Base-by-base conservation (phyloP, 768 basidiomycete genomes). In the Hericium erinaceus region DNA sequence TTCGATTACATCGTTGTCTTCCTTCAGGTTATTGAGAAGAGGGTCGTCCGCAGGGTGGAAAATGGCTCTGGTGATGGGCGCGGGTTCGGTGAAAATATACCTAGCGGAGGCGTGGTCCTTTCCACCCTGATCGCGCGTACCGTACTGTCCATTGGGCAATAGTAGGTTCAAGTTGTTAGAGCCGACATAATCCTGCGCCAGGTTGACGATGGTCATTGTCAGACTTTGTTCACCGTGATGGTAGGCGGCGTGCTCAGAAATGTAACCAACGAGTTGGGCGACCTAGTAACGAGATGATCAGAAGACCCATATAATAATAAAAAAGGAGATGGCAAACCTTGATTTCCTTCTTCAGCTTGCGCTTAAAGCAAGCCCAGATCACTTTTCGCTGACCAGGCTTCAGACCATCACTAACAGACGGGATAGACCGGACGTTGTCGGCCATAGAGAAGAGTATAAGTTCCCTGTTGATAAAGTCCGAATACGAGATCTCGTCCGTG, bases 391-490 rank as follows among this genome's bases (percentile, higher is more conserved):
- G 97, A 69, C 94, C 95, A 41, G 97, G 95, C 72, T 99, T 99
- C 57, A 99, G 75, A 48, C 97, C 97, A 68, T 98, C 97, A 12
- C 85, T 84, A 15, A 92, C 80, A 0, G 89, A 97, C 2, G 97
- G 97, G 63, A 99, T 98, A 4, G 97, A 99, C 57, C 97, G 94
- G 61, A 97, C 82, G 66, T 98, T 98, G 68, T 99, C 97, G 4
- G 97, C 97, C 92, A 98, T 98, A 1, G 97, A 99, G 80, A 98
- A 99, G 26, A 98, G 78, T 59, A 99, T 98, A 49, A 99, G 74
- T 68, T 99, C 97, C 72, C 85, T 92, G 77, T 99, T 98, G 74
- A 99, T 95, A 69, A 99, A 99, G 65, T 99, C 95, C 1, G 87
- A 81, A 68, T 85, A 90, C 0, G 90, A 82, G 60, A 99, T 89